These are phyloP conservation scores for Pyrus communis DNA, from an alignment of 306 rosid genomes.

Conservation along the genomic window DNA sequence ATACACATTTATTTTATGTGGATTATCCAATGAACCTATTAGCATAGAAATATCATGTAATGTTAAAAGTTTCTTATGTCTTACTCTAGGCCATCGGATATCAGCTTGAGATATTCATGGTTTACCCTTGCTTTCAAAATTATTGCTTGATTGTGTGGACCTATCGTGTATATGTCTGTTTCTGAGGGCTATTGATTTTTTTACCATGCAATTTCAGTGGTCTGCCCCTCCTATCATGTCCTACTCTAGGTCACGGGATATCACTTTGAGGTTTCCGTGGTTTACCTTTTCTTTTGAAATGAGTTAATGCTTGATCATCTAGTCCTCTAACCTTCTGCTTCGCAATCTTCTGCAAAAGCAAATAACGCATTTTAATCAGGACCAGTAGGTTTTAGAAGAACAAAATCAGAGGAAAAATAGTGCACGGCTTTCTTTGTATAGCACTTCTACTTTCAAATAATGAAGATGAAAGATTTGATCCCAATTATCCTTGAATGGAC, in stretches of 20 bases:
- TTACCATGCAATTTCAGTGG: background rate
- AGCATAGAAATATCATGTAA: background rate
- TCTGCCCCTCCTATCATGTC: background rate
- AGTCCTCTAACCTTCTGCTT: background rate
- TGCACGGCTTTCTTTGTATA: background rate
- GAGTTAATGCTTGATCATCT: background rate
- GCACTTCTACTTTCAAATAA: background rate
- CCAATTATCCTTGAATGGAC: background rate
- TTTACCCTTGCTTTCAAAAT: no score
- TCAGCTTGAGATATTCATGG: no score
- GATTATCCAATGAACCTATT: background rate
- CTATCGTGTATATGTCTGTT: background rate
- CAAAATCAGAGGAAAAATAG: background rate
- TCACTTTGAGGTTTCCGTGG: background rate
- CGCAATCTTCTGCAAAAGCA: background rate
- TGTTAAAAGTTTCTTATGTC: no score
- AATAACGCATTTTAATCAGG: background rate
- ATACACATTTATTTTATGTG: background rate
- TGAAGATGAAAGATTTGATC: background rate
- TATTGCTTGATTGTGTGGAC: background rate
- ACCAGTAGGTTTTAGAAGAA: background rate
- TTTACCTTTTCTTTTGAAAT: background rate
- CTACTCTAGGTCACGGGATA: background rate
- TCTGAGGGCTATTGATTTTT: background rate
- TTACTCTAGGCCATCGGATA: no score